Conservation (phyloP, 129 eudicot species). For the Scalesia atractyloides region DNA sequence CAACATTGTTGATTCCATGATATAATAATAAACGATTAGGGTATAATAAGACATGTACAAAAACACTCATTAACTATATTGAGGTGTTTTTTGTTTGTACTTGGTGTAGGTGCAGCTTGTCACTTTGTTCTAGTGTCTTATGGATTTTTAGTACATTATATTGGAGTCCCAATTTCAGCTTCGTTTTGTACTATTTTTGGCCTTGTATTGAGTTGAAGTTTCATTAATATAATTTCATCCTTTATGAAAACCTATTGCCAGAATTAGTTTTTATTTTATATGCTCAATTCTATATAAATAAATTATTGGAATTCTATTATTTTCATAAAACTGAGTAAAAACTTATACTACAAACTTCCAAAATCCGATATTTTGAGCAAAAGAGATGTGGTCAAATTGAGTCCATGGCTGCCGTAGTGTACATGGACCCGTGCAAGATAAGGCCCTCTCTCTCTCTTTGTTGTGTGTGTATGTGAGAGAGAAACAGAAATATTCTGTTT, state of each 20-base stretch:
- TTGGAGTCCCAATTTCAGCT: background rate
- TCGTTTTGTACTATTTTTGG: background rate
- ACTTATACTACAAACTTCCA: background rate
- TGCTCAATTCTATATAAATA: background rate
- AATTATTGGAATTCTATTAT: background rate
- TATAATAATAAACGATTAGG: too few relatives aligned
- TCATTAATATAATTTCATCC: background rate
- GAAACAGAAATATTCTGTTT: constrained; percentile 40
- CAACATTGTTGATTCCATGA: too few relatives aligned
- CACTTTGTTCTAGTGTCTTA: background rate
- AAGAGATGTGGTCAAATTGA: constrained; percentile 39
- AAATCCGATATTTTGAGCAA: background rate
- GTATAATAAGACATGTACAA: too few relatives aligned
- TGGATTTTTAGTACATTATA: background rate
- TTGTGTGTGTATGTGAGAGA: constrained; percentile 25
- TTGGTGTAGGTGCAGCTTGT: background rate
- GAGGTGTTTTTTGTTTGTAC: too few relatives aligned
- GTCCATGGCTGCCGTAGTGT: constrained; percentile 35
- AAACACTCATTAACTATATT: too few relatives aligned
- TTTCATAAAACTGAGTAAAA: background rate
- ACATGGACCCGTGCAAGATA: constrained; percentile 40
- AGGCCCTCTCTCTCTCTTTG: constrained; percentile 26
- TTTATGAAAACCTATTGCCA: background rate
- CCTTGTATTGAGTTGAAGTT: background rate
- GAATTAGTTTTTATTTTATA: background rate